These are phyloP conservation scores for Penicillium longicatenatum DNA, from an alignment of 495 filamentous ascomycete species.

Conservation along the genomic window DNA sequence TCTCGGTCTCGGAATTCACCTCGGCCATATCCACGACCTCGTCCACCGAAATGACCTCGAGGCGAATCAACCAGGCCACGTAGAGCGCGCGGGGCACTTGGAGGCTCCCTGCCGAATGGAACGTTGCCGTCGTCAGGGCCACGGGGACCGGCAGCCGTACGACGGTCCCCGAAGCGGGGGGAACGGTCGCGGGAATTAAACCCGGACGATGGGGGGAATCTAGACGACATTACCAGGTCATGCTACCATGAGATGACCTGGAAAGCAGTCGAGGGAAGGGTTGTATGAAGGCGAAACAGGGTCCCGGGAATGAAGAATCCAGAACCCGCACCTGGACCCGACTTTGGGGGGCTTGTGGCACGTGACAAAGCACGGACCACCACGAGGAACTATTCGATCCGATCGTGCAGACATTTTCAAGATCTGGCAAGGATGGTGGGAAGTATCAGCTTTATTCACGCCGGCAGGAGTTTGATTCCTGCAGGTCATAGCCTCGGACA, in stretches of 20 bases:
- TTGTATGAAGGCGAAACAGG: constrained; percentile 3
- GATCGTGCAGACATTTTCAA: neutral
- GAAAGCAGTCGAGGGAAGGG: constrained; percentile 3
- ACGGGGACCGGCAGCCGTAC: constrained; percentile 42
- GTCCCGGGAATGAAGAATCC: constrained; percentile 9
- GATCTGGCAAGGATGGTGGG: neutral
- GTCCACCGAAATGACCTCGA: constrained; percentile 51
- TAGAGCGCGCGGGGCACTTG: constrained; percentile 70
- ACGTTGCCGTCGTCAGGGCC: constrained; percentile 42
- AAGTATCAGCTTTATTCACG: too few relatives aligned
- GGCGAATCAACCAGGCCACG: constrained; percentile 68
- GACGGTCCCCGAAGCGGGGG: constrained; percentile 49
- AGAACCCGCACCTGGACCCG: constrained; percentile 5
- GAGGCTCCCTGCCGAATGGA: constrained; percentile 56
- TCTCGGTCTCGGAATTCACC: constrained; percentile 65
- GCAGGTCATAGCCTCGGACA: too few relatives aligned
- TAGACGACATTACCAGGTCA: constrained; percentile 52
- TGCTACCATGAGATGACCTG: constrained; percentile 37
- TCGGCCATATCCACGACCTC: constrained; percentile 52
- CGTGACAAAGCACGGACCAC: constrained; percentile 6
- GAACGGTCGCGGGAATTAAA: constrained; percentile 53
- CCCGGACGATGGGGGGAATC: constrained; percentile 50
- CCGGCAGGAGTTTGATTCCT: too few relatives aligned
- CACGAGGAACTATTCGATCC: neutral
- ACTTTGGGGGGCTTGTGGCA: neutral